Percentiles rank a stretch among this genome's conserved stretches.
phyloP scores from a whole-genome alignment of 192 early-diverging fungal species.

The Coemansia guatemalensis region DNA sequence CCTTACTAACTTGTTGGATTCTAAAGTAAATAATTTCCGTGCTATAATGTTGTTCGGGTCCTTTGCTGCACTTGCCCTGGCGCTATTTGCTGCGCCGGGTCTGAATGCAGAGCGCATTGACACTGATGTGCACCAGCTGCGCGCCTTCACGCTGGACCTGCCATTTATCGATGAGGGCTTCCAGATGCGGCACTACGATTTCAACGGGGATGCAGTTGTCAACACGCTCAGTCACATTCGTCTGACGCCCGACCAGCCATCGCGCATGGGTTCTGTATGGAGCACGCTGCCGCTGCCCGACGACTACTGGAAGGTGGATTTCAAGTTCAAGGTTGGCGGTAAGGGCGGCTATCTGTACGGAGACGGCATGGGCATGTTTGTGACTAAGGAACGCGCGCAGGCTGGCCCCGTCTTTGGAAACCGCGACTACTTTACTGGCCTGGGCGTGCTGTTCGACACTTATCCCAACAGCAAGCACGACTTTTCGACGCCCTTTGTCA shows the following conservation, averaged over 20 bases:
- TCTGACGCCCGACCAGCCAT: constrained; percentile 76
- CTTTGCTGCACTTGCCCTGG: constrained; percentile 32
- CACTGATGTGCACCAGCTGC: constrained; percentile 37
- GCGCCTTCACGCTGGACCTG: constrained; percentile 37
- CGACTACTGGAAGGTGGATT: constrained; percentile 73
- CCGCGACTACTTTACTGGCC: constrained; percentile 81
- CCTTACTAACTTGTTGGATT: no score
- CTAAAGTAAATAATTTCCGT: neutral
- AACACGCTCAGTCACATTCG: constrained; percentile 86
- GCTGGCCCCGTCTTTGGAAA: constrained; percentile 89
- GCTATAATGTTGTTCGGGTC: constrained; percentile 25
- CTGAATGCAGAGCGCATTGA: constrained; percentile 23
- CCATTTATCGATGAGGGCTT: constrained; percentile 67
- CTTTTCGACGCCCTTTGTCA: constrained; percentile 81
- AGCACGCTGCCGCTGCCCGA: constrained; percentile 34
- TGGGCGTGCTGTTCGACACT: constrained; percentile 97
- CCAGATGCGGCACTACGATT: constrained; percentile 91
- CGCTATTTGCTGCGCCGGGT: constrained; percentile 16
- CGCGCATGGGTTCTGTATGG: constrained; percentile 86
- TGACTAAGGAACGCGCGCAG: constrained; percentile 68
- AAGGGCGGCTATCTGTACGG: constrained; percentile 75
- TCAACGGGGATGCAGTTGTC: constrained; percentile 87
- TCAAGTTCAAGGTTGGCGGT: constrained; percentile 89
- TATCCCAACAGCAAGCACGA: constrained; percentile 79
- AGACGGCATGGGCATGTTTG: constrained; percentile 97